These are phyloP conservation scores for Ustilago crameri DNA, from an alignment of 1,284 basidiomycete species.

Conservation along the genomic window DNA sequence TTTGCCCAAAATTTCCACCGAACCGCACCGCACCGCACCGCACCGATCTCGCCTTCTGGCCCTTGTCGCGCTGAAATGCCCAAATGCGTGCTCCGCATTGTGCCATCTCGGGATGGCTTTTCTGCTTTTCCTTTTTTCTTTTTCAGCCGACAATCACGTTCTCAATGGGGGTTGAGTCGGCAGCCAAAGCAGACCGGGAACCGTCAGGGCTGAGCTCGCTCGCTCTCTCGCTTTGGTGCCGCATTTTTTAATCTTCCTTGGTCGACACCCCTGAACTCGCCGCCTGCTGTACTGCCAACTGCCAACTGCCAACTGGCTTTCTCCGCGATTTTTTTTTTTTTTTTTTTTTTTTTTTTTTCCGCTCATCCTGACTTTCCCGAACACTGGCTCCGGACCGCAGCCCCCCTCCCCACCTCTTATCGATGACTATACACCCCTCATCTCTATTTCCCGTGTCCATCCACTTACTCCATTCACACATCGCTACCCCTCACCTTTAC, in stretches of 20 bases:
- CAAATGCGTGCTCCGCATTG: not conserved
- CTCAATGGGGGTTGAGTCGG: not conserved
- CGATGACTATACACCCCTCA: slow-evolving; percentile 22
- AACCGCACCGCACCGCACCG: too few species aligned
- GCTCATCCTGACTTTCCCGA: not conserved
- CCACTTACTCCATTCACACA: not conserved
- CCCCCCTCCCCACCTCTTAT: slow-evolving; percentile 44
- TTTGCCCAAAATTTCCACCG: too few species aligned
- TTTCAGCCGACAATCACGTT: not conserved
- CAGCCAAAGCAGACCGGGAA: not conserved
- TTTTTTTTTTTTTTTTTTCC: too few species aligned
- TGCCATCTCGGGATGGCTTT: not conserved
- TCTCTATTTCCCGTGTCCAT: not conserved
- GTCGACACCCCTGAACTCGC: too few species aligned
- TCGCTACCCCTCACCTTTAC: slow-evolving; percentile 1
- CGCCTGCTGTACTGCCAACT: too few species aligned
- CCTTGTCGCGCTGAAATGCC: too few species aligned
- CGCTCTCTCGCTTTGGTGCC: not conserved
- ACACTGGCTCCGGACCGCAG: slow-evolving; percentile 31
- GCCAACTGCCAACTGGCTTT: too few species aligned
- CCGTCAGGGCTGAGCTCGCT: not conserved
- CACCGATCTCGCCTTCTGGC: too few species aligned
- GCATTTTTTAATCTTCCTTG: too few species aligned
- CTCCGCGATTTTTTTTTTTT: too few species aligned
- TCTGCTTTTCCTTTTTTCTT: not conserved